Conservation (phyloP, 495 filamentous ascomycete genomes). For the Oidiodendron maius region DNA sequence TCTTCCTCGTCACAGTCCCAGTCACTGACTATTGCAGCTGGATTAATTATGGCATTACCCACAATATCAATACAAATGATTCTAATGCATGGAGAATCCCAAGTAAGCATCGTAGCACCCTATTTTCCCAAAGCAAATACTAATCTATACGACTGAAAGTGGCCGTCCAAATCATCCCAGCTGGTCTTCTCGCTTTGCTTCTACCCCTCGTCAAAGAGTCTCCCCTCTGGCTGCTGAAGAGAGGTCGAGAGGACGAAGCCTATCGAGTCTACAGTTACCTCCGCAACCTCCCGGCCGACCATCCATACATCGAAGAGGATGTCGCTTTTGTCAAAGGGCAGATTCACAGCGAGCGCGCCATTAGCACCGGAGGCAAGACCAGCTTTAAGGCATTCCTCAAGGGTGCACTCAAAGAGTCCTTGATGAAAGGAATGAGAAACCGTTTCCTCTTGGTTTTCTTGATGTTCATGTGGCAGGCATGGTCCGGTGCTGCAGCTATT, state of each 20-base stretch:
- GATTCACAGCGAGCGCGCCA: slow-evolving; percentile 14
- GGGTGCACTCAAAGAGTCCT: slow-evolving; percentile 21
- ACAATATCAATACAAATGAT: slow-evolving; percentile 27
- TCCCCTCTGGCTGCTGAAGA: slow-evolving; percentile 1
- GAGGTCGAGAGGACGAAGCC: slow-evolving; percentile 4
- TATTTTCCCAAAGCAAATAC: not conserved
- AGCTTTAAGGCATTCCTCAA: slow-evolving; percentile 22
- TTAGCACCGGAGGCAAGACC: slow-evolving; percentile 14
- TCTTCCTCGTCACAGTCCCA: slow-evolving; percentile 23
- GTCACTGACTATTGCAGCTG: slow-evolving; percentile 29
- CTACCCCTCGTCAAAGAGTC: slow-evolving; percentile 42
- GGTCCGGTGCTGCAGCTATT: slow-evolving; percentile 26
- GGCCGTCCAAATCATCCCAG: slow-evolving; percentile 51
- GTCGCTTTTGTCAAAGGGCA: slow-evolving; percentile 25
- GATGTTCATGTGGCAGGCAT: slow-evolving; percentile 29
- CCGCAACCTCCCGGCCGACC: slow-evolving; percentile 19
- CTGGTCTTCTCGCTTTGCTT: slow-evolving; percentile 46
- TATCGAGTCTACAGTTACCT: slow-evolving; percentile 27
- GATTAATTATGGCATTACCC: slow-evolving; percentile 48
- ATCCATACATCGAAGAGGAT: slow-evolving; percentile 26
- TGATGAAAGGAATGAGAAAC: slow-evolving; percentile 23
- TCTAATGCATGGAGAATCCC: slow-evolving; percentile 45
- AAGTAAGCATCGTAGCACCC: slow-evolving; percentile 1
- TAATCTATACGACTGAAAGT: slow-evolving; percentile 37
- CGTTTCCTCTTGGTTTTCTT: slow-evolving; percentile 28